Evolutionary conservation across 228 moss, liverwort and hornwort species (phyloP), one percentile per base, ranked within the genome.

Genomic region (Sphagnum fallax): DNA sequence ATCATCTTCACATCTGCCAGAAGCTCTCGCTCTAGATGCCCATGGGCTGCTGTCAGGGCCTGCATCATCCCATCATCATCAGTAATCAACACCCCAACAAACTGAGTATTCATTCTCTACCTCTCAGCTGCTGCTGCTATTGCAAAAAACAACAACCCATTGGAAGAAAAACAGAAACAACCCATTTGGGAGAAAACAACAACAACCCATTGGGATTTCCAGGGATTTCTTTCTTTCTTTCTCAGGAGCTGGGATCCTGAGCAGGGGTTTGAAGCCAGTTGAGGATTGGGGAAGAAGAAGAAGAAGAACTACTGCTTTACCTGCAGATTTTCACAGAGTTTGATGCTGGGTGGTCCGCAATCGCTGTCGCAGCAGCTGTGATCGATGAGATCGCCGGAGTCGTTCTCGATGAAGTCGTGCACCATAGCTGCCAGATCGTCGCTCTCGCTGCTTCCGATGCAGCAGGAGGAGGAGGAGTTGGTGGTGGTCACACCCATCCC

Each of bases 401-500:
- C 88, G 67, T 82, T 81, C 73, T 90, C 88, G 65, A 86, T 74
- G 52, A 90, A 86, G 68, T 90, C 81, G 52, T 86, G 72, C 57
- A 92, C 88, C 90, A 86, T 82, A 62, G 80, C 84, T 61, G 87
- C 89, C 18, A 92, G 86, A 66, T 81, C 82, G 47, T 88, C 92
- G 71, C 83, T 86, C 52, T 90, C 86, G 16, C 70, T 85, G 71
- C 77, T 77, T n/a, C 72, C 74, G 57, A 74, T 74, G 16, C 70
- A 70, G 10, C 83, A 73, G 9, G 75, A 75, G 9, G 76, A 65
- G 67, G 32, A 32, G 32, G 32, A 32, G 32, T 32, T 32, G 32
- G 32, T 32, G 2, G 32, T 32, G 32, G 32, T 32, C 32, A 32
- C 32, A 32, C 32, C 32, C 32, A 32, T 32, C 2, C 72, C 62